A percentile compares a stretch with the other conserved stretches of the same genome.
phyloP scores from a whole-genome alignment of 352 stramenopile genomes.

The Phytophthora foliorum region DNA sequence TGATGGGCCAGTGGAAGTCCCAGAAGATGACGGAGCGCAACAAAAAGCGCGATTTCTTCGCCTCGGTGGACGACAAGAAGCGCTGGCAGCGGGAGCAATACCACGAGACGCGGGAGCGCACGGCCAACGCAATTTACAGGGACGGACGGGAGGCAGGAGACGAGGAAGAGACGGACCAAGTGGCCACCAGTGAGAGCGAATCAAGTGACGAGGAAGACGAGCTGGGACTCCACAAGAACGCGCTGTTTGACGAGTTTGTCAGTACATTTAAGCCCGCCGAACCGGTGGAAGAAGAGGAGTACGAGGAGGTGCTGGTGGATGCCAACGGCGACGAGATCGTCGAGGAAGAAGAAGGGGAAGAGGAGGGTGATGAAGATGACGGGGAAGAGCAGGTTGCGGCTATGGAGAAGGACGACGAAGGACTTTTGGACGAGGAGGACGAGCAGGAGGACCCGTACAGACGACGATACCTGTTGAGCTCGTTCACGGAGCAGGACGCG shows the following conservation, averaged over 20 bases:
- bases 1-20: slow-evolving; percentile 84
- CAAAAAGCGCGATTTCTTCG: slow-evolving; percentile 59
- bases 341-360: slow-evolving; percentile 45
- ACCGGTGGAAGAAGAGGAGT: slow-evolving; percentile 43
- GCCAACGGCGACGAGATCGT: slow-evolving; percentile 53
- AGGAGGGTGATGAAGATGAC: slow-evolving; percentile 36
- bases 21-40: slow-evolving; percentile 56
- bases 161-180: not conserved
- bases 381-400: slow-evolving; percentile 27
- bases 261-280: slow-evolving; percentile 60
- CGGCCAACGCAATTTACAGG: slow-evolving; percentile 57
- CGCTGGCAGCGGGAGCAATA: slow-evolving; percentile 52
- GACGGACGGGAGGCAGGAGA: slow-evolving; percentile 21
- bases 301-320: slow-evolving; percentile 59
- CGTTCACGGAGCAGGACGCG: slow-evolving; percentile 59
- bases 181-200: slow-evolving; percentile 14
- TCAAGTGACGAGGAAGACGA: slow-evolving; percentile 24
- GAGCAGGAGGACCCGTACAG: slow-evolving; percentile 70
- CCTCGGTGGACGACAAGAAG: slow-evolving; percentile 62
- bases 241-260: slow-evolving; percentile 84
- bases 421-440: slow-evolving; percentile 31
- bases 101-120: slow-evolving; percentile 38
- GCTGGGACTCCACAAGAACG: slow-evolving; percentile 18
- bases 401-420: slow-evolving; percentile 41
- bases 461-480: slow-evolving; percentile 63